Base-by-base conservation (phyloP, 1,139 yeast species). In the Geotrichum histeridarum region DNA sequence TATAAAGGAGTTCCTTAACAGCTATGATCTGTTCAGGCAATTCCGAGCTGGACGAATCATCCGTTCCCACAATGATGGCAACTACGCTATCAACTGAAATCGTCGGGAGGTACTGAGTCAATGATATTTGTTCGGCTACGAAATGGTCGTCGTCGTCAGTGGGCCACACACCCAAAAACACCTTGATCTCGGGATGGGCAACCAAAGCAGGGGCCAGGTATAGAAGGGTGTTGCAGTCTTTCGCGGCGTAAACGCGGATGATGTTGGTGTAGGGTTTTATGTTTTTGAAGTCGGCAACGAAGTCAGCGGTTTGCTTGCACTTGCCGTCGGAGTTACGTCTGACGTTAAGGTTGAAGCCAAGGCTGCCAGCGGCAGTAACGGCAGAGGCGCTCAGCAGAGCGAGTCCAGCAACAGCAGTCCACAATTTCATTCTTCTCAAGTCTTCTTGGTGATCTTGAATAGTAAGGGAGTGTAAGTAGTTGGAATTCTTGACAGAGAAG, bases 131-230 rank as follows among this genome's bases (percentile, higher is more conserved):
- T 73, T 90, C 97, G 7, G 75, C 83, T 39, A 70, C 73, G 68
- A 78, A 89, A 70, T 87, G 94, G 54, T 82, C 70, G 55, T 81
- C 86, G 67, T 87, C 95, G 44, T 42, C 44, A 53, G 77, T 86
- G 70, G 96, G 96, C 96, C 96, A 89, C 64, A 90, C 78, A 71
- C 96, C 96, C 50, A 87, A 74, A 70, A 88, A 80, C 53, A 86
- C 71, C 67, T 78, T 76, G 78, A 90, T 86, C 53, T 89, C 87
- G 61, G 82, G 82, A 53, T 75, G 73, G 66, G 84, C 91, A 4
- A 27, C 15, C 57, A 89, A 88, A 59, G 90, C 96, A 48, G 96
- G 96, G 56, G 90, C 95, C 63, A 91, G 75, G 68, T 77, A 76
- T 73, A 84, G 80, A 68, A 91, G 77, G 56, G 95, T 85, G 78